A percentile compares a stretch with the other conserved stretches of the same genome.
Evolutionary conservation across 306 rosid species (phyloP).

Genomic region (Begonia fuchsioides): DNA sequence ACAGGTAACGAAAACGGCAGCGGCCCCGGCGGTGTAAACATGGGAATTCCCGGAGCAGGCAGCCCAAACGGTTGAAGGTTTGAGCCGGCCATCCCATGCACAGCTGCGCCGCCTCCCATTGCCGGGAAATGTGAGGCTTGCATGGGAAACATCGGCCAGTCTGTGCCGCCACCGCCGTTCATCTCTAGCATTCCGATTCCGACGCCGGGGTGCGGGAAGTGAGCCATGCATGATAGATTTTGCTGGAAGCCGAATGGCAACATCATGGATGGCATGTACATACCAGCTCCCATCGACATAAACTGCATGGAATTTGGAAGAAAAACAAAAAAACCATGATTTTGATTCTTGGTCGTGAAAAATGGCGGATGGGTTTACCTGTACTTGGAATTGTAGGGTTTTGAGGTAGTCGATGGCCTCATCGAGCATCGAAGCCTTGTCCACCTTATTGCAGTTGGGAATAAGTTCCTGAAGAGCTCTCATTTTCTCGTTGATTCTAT

Average conservation of each 20-base stretch:
- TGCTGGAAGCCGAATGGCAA: constrained; percentile 60
- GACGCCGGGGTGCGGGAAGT: constrained; percentile 40
- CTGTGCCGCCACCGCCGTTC: constrained; percentile 46
- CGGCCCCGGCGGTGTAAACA: constrained; percentile 38
- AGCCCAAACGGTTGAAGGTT: constrained; percentile 44
- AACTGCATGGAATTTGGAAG: constrained; percentile 28
- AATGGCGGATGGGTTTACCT: constrained; percentile 22
- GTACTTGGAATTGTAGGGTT: constrained; percentile 77
- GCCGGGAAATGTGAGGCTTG: constrained; percentile 66
- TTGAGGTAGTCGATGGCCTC: constrained; percentile 87
- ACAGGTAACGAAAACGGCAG: constrained; percentile 31
- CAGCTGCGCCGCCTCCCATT: constrained; percentile 31
- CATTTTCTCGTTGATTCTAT: constrained; percentile 85
- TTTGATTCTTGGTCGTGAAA: neutral
- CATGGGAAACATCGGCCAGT: constrained; percentile 58
- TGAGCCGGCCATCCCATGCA: constrained; percentile 52
- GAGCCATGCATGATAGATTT: constrained; percentile 51
- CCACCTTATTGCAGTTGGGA: constrained; percentile 89
- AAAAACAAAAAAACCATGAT: constrained; percentile 5
- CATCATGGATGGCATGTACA: constrained; percentile 74
- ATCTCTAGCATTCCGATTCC: constrained; percentile 56
- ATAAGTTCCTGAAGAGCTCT: constrained; percentile 80
- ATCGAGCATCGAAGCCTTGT: constrained; percentile 93
- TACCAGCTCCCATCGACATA: constrained; percentile 87
- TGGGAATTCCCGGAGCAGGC: constrained; percentile 62